Base-by-base conservation (phyloP, 1,284 basidiomycete genomes). In the Dichomitus squalens region DNA sequence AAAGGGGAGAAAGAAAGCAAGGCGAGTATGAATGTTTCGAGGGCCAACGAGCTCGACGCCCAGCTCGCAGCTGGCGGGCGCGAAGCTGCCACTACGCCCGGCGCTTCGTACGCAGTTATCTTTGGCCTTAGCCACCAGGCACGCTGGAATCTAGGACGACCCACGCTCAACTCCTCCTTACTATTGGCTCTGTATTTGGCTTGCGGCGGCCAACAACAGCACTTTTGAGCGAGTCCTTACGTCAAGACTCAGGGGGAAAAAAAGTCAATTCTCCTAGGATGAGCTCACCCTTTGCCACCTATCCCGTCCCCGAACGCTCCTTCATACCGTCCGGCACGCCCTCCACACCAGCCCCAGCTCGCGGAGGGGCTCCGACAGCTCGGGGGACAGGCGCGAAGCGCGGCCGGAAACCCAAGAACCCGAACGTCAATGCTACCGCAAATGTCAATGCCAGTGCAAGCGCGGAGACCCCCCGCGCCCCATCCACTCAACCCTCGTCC, bases 331-430 rank as follows among this genome's bases (percentile, higher is more conserved):
- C 69, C 9, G 50, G 52, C n/a, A 55, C 58, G 6, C 66, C 70
- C 8, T 60, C 61, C 0, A 53, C 65, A 34, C 66, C 76, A n/a
- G 63, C 40, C 8, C 18, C 68, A 33, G 64, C 67, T 1, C 73
- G 72, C 3, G 64, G 67, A 2, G 68, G 59, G 4, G 51, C 70
- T 31, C 53, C 66, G 55, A 58, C 68, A 40, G 46, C 68, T 48
- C 58, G 79, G 48, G 76, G 77, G n/a, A 75, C 77, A 16, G 81
- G 80, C 16, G 79, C 82, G 7, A 86, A 85, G 67, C 79, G 84
- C 9, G 84, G 84, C 31, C 77, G 84, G 14, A 86, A 86, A 66
- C 83, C 84, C 9, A 79, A 80, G 60, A 79, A 76, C 16, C 68
- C 75, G 7, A 60, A n/a, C n/a, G n/a, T n/a, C n/a, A n/a, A n/a